These are phyloP conservation scores for Teratosphaeria zuluensis DNA, from an alignment of 2,329 filamentous ascomycete genomes.

Conservation along the genomic window DNA sequence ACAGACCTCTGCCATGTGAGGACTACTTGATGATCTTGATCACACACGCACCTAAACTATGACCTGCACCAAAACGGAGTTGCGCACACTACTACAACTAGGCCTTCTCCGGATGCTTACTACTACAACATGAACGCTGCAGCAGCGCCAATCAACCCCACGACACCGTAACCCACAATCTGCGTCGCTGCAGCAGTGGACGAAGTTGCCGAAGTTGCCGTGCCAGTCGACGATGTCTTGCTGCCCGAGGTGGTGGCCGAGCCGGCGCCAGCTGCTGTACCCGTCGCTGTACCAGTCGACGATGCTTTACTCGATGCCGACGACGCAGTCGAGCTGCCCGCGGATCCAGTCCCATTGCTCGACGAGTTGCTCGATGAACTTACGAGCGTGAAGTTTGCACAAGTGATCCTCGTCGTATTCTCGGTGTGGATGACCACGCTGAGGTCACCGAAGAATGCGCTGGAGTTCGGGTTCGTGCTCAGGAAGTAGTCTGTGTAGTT, in stretches of 20 bases:
- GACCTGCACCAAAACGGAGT: neutral
- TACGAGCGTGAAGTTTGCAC: slow-evolving; percentile 10
- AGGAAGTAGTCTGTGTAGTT: slow-evolving; percentile 49
- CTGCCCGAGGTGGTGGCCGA: neutral
- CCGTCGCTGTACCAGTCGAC: neutral
- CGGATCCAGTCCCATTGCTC: too few species aligned
- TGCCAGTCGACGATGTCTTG: neutral
- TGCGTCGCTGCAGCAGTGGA: neutral
- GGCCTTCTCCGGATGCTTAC: neutral
- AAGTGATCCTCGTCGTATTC: slow-evolving; percentile 11
- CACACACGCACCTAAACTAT: too few species aligned
- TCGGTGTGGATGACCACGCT: slow-evolving; percentile 50
- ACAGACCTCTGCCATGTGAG: neutral
- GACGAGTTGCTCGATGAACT: neutral
- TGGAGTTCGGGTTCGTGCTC: slow-evolving; percentile 43
- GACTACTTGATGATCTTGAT: too few species aligned
- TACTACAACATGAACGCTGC: neutral
- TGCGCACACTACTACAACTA: neutral
- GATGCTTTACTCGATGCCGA: neutral
- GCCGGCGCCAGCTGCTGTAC: neutral
- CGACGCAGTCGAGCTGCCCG: neutral
- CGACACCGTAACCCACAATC: neutral
- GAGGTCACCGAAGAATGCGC: slow-evolving; percentile 55
- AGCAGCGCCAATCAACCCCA: neutral
- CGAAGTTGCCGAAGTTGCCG: neutral